Evolutionary conservation across 768 basidiomycete genomes (phyloP).

Genomic region (Suillus discolor): DNA sequence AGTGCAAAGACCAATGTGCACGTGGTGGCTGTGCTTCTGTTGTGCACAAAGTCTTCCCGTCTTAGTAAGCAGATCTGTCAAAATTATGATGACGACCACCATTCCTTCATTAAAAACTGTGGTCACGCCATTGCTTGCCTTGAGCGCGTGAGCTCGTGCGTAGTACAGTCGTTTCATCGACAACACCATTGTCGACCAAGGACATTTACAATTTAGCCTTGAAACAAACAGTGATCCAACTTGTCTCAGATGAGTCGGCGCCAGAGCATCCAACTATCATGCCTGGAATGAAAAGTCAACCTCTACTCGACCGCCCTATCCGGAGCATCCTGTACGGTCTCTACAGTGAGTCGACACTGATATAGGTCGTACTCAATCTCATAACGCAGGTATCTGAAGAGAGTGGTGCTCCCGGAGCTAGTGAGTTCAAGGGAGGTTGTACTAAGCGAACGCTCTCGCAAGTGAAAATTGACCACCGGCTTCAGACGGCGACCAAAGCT

Average conservation of each 20-base stretch:
- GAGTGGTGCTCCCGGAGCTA: slow-evolving; percentile 50
- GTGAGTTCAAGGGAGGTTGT: slow-evolving; percentile 43
- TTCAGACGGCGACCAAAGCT: slow-evolving; percentile 21
- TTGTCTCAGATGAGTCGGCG: no score
- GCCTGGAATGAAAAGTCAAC: no score
- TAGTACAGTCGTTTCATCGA: slow-evolving; percentile 22
- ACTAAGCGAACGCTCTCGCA: slow-evolving; percentile 32
- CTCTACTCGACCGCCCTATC: slow-evolving; percentile 37
- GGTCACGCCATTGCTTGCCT: slow-evolving; percentile 2
- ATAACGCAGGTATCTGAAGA: slow-evolving; percentile 54
- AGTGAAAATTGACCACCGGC: slow-evolving; percentile 26
- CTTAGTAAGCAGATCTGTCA: not conserved
- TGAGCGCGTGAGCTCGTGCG: slow-evolving; percentile 18
- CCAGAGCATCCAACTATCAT: no score
- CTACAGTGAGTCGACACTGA: slow-evolving; percentile 41
- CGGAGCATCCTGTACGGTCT: slow-evolving; percentile 57
- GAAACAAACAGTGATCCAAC: slow-evolving; percentile 13
- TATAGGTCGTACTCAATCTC: not conserved
- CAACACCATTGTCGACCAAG: not conserved
- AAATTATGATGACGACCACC: not conserved
- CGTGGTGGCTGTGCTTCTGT: no score
- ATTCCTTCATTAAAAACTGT: not conserved
- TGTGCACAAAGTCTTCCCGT: no score
- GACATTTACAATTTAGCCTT: slow-evolving; percentile 8
- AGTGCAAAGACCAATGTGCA: no score